Conservation (phyloP, 768 basidiomycete genomes). For the Amanita fuliginea region DNA sequence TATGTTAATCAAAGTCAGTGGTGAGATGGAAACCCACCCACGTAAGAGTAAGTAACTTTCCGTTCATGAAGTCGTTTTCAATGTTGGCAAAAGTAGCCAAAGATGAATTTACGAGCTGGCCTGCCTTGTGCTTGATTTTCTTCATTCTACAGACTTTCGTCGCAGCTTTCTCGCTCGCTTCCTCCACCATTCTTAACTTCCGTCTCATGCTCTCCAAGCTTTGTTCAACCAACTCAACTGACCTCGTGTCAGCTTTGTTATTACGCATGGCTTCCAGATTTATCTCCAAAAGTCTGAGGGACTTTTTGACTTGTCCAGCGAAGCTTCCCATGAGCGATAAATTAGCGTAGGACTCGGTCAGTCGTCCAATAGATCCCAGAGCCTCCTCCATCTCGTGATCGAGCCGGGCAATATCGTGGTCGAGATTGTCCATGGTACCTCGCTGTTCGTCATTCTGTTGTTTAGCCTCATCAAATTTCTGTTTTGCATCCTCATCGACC, state of each 20-base stretch:
- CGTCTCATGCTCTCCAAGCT: slow-evolving; percentile 1
- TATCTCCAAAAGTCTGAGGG: not conserved
- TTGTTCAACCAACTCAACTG: not conserved
- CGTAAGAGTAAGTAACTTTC: too few species aligned
- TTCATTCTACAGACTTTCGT: not conserved
- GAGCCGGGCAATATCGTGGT: not conserved
- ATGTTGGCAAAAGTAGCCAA: too few species aligned
- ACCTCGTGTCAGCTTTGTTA: not conserved
- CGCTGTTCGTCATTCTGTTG: not conserved
- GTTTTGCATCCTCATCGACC: slow-evolving; percentile 10
- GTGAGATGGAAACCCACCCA: too few species aligned
- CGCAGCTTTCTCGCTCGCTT: not conserved
- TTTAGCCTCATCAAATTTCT: slow-evolving; percentile 6
- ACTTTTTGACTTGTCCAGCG: slow-evolving; percentile 2
- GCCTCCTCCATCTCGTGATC: not conserved
- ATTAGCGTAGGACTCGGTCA: not conserved
- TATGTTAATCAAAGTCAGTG: too few species aligned
- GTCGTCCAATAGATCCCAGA: not conserved
- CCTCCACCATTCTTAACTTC: not conserved
- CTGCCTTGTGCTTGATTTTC: too few species aligned
- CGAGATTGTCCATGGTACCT: not conserved
- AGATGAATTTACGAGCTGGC: too few species aligned
- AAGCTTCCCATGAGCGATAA: slow-evolving; percentile 2
- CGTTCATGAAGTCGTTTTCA: too few species aligned
- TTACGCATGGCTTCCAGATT: slow-evolving; percentile 2